Evolutionary conservation across 768 basidiomycete species (phyloP).

Genomic region (Dacryopinax spathularia): DNA sequence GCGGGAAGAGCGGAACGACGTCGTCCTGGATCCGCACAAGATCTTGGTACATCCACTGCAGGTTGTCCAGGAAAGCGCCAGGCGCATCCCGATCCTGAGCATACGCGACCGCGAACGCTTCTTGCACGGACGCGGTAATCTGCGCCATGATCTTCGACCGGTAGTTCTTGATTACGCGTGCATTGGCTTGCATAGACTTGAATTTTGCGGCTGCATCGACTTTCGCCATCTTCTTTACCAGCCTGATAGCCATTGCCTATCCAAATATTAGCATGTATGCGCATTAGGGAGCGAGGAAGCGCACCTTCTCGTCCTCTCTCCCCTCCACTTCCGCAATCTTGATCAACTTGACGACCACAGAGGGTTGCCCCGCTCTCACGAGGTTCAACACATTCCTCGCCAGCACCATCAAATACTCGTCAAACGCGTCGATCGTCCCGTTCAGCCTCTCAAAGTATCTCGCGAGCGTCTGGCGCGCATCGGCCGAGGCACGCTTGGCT

Average conservation of each 20-base stretch:
- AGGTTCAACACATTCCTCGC: constrained; percentile 66
- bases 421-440: constrained; percentile 65
- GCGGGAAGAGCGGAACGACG: constrained; percentile 80
- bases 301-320: constrained; percentile 83
- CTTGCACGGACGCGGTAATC: constrained; percentile 62
- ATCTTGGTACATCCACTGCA: constrained; percentile 91
- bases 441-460: constrained; percentile 79
- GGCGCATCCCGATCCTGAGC: constrained; percentile 49
- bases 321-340: constrained; percentile 93
- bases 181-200: constrained; percentile 83
- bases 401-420: constrained; percentile 66
- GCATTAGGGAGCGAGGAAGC: constrained; percentile 6
- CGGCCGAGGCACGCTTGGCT: constrained; percentile 65
- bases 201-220: constrained; percentile 87
- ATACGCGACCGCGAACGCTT: constrained; percentile 54
- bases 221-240: constrained; percentile 88
- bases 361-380: constrained; percentile 60
- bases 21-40: constrained; percentile 83
- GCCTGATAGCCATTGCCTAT: constrained; percentile 82
- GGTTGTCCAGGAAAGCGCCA: constrained; percentile 54
- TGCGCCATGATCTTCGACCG: constrained; percentile 73
- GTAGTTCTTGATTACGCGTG: constrained; percentile 89
- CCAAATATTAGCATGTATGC: neutral
- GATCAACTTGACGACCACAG: constrained; percentile 79
- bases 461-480: constrained; percentile 50